A percentile compares a stretch with the other conserved stretches of the same genome.
Evolutionary conservation across 768 basidiomycete genomes (phyloP).

Genomic region (Leccinum pellstonianum): DNA sequence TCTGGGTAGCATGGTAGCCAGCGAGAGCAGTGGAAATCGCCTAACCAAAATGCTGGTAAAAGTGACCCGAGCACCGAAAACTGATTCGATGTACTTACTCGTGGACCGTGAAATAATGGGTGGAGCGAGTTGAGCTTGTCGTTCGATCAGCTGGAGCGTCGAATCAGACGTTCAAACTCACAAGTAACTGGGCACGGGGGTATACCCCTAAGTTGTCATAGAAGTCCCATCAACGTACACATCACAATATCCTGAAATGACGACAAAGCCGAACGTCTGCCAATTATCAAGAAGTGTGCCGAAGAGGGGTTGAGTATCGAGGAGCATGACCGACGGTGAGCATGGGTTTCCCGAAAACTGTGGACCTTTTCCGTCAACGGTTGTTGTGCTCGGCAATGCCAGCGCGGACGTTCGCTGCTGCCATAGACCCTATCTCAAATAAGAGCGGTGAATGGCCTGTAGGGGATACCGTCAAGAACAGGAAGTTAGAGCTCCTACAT

Average conservation of each 20-base stretch:
- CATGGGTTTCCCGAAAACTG: no score
- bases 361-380: slow-evolving; percentile 33
- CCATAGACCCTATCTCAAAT: slow-evolving; percentile 34
- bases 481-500: slow-evolving; percentile 56
- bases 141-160: slow-evolving; percentile 38
- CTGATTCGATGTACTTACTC: slow-evolving; percentile 39
- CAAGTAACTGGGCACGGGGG: no score
- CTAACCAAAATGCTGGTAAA: slow-evolving; percentile 44
- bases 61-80: not conserved
- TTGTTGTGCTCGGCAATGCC: slow-evolving; percentile 50
- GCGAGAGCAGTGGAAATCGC: slow-evolving; percentile 48
- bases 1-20: slow-evolving; percentile 9
- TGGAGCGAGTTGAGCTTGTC: slow-evolving; percentile 52
- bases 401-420: slow-evolving; percentile 29
- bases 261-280: slow-evolving; percentile 51
- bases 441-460: slow-evolving; percentile 56
- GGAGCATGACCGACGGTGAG: slow-evolving; percentile 45
- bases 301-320: slow-evolving; percentile 59
- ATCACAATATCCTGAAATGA: slow-evolving; percentile 57
- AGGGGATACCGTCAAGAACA: slow-evolving; percentile 62
- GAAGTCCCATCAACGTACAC: slow-evolving; percentile 52
- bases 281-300: slow-evolving; percentile 51
- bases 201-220: no score
- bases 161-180: no score
- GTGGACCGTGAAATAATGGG: slow-evolving; percentile 60